A percentile compares a stretch with the other conserved stretches of the same genome.
These are phyloP conservation scores for Pulchroboletus neoregius DNA, from an alignment of 1,284 basidiomycete genomes.

Conservation along the genomic window DNA sequence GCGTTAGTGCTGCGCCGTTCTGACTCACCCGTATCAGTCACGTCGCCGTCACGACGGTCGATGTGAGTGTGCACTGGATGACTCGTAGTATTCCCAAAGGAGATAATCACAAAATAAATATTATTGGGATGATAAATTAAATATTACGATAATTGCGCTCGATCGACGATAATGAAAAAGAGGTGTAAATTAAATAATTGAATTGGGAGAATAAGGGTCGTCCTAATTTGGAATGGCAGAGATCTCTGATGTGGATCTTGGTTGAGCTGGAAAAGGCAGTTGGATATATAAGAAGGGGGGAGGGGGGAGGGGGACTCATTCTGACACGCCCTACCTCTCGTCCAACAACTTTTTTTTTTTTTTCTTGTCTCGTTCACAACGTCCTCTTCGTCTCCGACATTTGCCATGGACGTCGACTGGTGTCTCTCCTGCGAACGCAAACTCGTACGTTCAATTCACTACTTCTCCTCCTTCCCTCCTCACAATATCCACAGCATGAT, in stretches of 20 bases:
- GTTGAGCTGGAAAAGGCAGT: conserved; percentile 20
- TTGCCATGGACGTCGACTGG: conserved; percentile 60
- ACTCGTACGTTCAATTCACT: conserved; percentile 42
- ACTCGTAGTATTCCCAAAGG: conserved; percentile 7
- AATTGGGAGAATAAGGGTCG: conserved; percentile 29
- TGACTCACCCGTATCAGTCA: conserved; percentile 15
- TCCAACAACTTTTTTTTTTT: background rate
- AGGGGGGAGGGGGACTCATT: no score
- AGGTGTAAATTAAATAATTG: conserved; percentile 34
- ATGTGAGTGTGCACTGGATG: conserved; percentile 1
- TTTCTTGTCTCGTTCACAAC: conserved; percentile 13
- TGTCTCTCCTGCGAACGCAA: conserved; percentile 58
- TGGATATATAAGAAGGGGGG: conserved; percentile 29
- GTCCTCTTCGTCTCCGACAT: background rate
- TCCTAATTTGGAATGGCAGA: conserved; percentile 11
- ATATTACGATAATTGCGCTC: conserved; percentile 21
- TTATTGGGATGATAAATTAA: conserved; percentile 14
- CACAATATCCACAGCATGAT: conserved; percentile 41
- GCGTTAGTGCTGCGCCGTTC: conserved; percentile 27
- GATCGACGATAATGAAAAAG: conserved; percentile 33
- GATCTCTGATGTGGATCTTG: conserved; percentile 23
- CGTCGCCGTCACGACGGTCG: conserved; percentile 18
- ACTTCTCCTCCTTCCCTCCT: background rate
- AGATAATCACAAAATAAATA: conserved; percentile 4
- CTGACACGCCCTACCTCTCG: conserved; percentile 16